Evolutionary conservation across 2,329 filamentous ascomycete genomes (phyloP).

Genomic region (Phyllosticta paracitricarpa): DNA sequence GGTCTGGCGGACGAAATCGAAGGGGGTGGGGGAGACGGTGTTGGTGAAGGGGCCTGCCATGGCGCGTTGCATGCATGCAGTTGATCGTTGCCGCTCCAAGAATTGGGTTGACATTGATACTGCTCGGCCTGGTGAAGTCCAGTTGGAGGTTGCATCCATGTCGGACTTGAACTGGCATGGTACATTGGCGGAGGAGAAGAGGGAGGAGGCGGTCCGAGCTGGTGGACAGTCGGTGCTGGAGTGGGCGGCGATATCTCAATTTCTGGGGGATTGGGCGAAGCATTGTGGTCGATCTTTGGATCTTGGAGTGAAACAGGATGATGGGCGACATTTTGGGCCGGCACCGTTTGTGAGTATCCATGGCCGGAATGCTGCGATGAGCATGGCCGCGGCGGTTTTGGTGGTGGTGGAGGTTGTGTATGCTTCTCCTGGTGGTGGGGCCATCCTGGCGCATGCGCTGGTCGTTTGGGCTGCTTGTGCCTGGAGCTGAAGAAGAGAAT

Average conservation of each 20-base stretch:
- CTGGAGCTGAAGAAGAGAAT: conserved; percentile 3
- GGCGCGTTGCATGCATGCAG: background rate
- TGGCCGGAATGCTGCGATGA: background rate
- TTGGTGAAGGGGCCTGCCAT: conserved; percentile 1
- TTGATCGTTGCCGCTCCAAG: background rate
- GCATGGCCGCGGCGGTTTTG: background rate
- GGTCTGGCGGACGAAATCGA: background rate
- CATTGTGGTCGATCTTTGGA: background rate
- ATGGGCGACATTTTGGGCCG: background rate
- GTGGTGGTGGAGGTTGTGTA: background rate
- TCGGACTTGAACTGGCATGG: conserved; percentile 1
- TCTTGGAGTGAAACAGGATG: background rate
- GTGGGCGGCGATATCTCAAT: conserved; percentile 4
- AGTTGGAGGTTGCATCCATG: background rate
- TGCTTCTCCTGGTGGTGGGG: background rate
- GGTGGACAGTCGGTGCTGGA: background rate
- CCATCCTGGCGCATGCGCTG: conserved; percentile 2
- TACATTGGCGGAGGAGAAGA: background rate
- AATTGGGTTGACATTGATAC: background rate
- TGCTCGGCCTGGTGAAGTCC: background rate
- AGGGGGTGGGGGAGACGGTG: background rate
- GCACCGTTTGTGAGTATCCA: background rate
- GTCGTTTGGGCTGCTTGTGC: conserved; percentile 6
- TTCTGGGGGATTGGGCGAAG: background rate
- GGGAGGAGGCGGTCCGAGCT: background rate